Conservation (phyloP, 2,329 filamentous ascomycete species). For the Calonectria hongkongensis region DNA sequence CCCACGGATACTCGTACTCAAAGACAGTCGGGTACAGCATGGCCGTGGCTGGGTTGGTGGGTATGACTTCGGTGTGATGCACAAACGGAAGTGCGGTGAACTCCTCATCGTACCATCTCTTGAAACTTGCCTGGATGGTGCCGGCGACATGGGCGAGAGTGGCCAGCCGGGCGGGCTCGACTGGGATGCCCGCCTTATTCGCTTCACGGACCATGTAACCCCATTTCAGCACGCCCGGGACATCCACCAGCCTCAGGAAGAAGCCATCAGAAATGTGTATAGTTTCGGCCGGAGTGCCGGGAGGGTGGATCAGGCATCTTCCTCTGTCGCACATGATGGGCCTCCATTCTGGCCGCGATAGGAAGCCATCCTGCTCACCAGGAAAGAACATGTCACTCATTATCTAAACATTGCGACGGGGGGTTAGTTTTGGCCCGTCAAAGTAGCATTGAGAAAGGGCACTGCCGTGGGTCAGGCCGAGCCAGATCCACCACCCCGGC, state of each 20-base stretch:
- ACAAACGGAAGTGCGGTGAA: conserved; percentile 51
- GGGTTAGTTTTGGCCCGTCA: conserved; percentile 49
- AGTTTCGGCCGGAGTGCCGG: conserved; percentile 47
- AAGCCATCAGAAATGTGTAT: conserved; percentile 58
- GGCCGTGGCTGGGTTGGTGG: conserved; percentile 51
- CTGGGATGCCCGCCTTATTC: conserved; percentile 53
- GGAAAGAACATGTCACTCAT: conserved; percentile 63
- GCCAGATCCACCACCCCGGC: conserved; percentile 48
- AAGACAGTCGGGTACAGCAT: conserved; percentile 60
- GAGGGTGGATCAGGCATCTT: conserved; percentile 53
- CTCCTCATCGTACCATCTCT: conserved; percentile 57
- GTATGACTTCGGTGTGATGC: conserved; percentile 53
- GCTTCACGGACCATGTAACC: conserved; percentile 58
- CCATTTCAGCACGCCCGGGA: conserved; percentile 58
- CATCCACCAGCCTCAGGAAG: conserved; percentile 58
- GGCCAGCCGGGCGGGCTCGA: conserved; percentile 56
- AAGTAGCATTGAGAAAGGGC: conserved; percentile 49
- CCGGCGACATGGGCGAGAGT: conserved; percentile 55
- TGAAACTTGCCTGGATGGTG: conserved; percentile 56
- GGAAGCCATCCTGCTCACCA: conserved; percentile 60
- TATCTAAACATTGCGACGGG: conserved; percentile 55
- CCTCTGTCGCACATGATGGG: conserved; percentile 55
- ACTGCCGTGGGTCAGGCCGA: conserved; percentile 41
- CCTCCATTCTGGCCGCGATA: conserved; percentile 61
- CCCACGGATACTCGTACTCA: conserved; percentile 57